Base-by-base conservation (phyloP, 1,284 basidiomycete species). In the Sanguinoderma infundibulare region DNA sequence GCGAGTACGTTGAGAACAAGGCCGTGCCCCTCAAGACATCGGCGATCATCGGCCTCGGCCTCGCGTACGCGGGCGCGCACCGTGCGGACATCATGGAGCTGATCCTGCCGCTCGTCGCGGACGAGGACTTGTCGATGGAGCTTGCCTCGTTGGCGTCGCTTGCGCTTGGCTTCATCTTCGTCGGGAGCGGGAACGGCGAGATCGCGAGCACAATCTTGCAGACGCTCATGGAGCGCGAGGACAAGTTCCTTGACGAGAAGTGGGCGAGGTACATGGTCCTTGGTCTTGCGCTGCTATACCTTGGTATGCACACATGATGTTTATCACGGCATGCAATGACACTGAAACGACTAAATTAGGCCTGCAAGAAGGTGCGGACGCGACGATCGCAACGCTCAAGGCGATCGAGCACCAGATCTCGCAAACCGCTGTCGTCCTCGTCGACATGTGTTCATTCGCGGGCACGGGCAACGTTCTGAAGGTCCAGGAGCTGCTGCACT, bases 401-500 rank as follows among this genome's bases (percentile, higher is more conserved):
- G 95, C 92, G 5, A 96, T 99, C 65, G 93, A 97, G 57, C 95
- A 98, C 73, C 93, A 94, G 1, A 86, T 98, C 59, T 91, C 95
- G 28, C 94, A 94, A 72, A 94, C 95, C 55, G 93, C 95, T 1
- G 92, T 95, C 69, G 91, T 98, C 57, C 82, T 99, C 47, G 95
- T 98, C 22, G 95, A 98, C 70, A 93, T 94, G 50, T 98, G 96
- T 74, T 90, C 96, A 2, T 98, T 92, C 73, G 97, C 96, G 2
- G 98, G 95, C 5, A 97, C 95, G 0, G 96, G 97, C 39, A 98
- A 98, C 72, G 97, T 98, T 2, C 82, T 99, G 60, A 95, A 95
- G 78, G 86, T 99, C 30, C 98, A 99, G 74, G 83, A 84, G 51
- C 92, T 99, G 86, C 84, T 99, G 20, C 95, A 98, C 70, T 86